Percentiles rank a stretch among this genome's conserved stretches.
Evolutionary conservation across 495 filamentous ascomycete genomes (phyloP).

Genomic region (Barbatosphaeria neglecta): DNA sequence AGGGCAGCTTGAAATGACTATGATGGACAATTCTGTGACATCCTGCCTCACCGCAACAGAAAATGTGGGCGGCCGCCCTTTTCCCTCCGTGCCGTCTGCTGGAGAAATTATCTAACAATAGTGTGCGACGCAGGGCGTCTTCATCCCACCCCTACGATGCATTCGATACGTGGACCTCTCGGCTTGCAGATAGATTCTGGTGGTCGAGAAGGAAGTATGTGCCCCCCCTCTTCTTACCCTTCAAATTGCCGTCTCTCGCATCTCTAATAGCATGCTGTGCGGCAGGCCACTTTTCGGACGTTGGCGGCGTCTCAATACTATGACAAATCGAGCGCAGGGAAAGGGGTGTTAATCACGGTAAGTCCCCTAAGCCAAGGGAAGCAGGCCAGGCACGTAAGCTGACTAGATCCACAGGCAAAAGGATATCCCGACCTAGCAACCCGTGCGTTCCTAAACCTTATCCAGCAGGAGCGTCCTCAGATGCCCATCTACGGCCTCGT

Average conservation of each 20-base stretch:
- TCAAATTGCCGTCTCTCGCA: not conserved
- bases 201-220: constrained; percentile 84
- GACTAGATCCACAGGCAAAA: constrained; percentile 48
- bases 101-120: too few relatives aligned
- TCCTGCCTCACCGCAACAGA: constrained; percentile 3
- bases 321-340: constrained; percentile 5
- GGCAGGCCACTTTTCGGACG: constrained; percentile 65
- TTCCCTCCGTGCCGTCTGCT: too few relatives aligned
- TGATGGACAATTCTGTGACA: constrained; percentile 7
- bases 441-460: constrained; percentile 50
- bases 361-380: not conserved
- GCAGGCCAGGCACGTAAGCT: not conserved
- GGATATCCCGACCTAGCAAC: constrained; percentile 86
- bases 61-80: not conserved
- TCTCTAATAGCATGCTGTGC: constrained; percentile 4
- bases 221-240: not conserved
- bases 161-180: constrained; percentile 43
- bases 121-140: constrained; percentile 39
- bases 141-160: constrained; percentile 51
- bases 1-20: constrained; percentile 34
- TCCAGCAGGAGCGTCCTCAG: constrained; percentile 21
- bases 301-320: constrained; percentile 15
- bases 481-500: constrained; percentile 56
- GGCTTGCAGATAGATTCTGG: constrained; percentile 56
- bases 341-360: constrained; percentile 22